These are phyloP conservation scores for Schizosaccharomyces osmophilus DNA, from an alignment of 805 yeast species.

Conservation along the genomic window DNA sequence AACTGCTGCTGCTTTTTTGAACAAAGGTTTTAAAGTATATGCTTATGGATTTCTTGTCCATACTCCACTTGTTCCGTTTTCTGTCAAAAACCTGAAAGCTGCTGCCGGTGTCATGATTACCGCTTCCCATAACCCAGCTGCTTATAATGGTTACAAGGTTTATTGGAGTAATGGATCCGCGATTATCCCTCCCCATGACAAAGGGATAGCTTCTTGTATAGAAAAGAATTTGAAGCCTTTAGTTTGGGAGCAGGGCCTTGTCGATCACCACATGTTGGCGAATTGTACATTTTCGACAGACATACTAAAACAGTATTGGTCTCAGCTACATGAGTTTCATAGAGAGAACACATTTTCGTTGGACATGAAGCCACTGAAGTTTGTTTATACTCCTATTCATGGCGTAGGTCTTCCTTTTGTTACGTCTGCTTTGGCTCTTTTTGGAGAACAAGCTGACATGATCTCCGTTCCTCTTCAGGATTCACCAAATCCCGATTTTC, in stretches of 20 bases:
- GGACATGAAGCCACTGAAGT: slow-evolving; percentile 15
- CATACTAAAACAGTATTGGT: not conserved
- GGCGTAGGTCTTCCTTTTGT: slow-evolving; percentile 68
- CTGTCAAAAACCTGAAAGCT: slow-evolving; percentile 37
- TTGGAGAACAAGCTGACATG: slow-evolving; percentile 13
- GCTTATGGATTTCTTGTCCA: slow-evolving; percentile 22
- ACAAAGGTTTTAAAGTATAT: slow-evolving; percentile 45
- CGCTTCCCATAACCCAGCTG: slow-evolving; percentile 24
- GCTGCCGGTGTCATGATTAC: slow-evolving; percentile 79
- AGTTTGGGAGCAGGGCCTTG: slow-evolving; percentile 19
- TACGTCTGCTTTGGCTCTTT: slow-evolving; percentile 18
- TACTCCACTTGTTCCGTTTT: slow-evolving; percentile 84
- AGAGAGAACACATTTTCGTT: not conserved
- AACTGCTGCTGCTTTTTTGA: slow-evolving; percentile 48
- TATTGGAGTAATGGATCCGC: slow-evolving; percentile 89
- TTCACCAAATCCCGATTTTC: slow-evolving; percentile 59
- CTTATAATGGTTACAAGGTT: slow-evolving; percentile 79
- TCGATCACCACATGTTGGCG: not conserved
- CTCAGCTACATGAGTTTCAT: not conserved
- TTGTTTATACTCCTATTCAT: slow-evolving; percentile 84
- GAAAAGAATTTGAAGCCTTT: slow-evolving; percentile 37
- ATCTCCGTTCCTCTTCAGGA: slow-evolving; percentile 38
- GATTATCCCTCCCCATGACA: slow-evolving; percentile 79
- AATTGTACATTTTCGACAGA: not conserved
- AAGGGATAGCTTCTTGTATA: slow-evolving; percentile 41